These are phyloP conservation scores for Kluyveromyces nonfermentans DNA, from an alignment of 805 yeast genomes.

Conservation along the genomic window DNA sequence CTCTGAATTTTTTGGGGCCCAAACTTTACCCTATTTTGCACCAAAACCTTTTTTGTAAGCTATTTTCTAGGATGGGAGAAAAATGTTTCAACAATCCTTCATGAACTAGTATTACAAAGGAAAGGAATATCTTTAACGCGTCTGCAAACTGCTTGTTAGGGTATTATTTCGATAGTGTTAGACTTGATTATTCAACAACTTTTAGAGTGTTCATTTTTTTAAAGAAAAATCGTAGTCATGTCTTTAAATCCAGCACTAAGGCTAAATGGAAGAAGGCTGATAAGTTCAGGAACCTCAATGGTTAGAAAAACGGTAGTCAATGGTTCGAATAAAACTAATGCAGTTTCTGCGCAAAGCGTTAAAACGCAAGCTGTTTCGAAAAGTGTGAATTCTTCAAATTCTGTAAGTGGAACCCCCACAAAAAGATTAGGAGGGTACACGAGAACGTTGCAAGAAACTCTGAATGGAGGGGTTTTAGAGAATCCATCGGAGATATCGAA, in stretches of 20 bases:
- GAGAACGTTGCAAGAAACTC: constrained; percentile 10
- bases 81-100: too few relatives aligned
- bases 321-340: constrained; percentile 9
- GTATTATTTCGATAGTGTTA: not conserved
- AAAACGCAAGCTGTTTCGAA: constrained; percentile 2
- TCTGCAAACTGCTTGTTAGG: not conserved
- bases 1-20: not conserved
- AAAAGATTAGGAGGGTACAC: constrained; percentile 6
- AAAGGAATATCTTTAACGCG: too few relatives aligned
- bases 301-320: constrained; percentile 5
- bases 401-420: constrained; percentile 1
- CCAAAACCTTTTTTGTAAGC: not conserved
- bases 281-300: constrained; percentile 16
- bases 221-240: not conserved
- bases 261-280: constrained; percentile 8
- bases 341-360: not conserved
- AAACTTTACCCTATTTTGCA: not conserved
- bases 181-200: not conserved
- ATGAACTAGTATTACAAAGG: too few relatives aligned
- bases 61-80: not conserved
- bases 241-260: not conserved
- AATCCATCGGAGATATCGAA: not conserved
- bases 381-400: constrained; percentile 12
- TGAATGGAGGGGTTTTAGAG: constrained; percentile 9
- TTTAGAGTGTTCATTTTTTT: not conserved